phyloP scores from a whole-genome alignment of 345 rosid genomes.

The Arabis hirsuta region DNA sequence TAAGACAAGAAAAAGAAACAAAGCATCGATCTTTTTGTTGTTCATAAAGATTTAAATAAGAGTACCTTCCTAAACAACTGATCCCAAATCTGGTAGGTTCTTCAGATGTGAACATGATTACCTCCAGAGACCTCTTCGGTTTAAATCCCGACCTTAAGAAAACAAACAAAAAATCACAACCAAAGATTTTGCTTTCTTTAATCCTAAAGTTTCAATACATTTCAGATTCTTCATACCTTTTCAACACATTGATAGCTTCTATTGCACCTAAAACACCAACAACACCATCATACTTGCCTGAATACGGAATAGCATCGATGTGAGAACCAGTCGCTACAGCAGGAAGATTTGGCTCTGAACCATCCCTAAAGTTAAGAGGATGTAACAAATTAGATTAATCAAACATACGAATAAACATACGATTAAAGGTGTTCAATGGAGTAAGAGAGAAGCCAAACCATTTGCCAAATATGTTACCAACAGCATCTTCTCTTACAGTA shows the following conservation, averaged over 20 bases:
- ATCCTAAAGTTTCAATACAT: conserved; percentile 3
- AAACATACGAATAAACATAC: conserved; percentile 7
- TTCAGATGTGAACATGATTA: conserved; percentile 88
- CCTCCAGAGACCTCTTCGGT: conserved; percentile 85
- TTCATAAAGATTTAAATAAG: not conserved
- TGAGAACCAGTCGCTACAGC: conserved; percentile 94
- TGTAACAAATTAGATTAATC: not conserved
- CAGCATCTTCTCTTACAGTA: conserved; percentile 86
- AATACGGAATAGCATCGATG: conserved; percentile 95
- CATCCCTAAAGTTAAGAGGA: conserved; percentile 54
- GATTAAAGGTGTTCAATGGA: not conserved
- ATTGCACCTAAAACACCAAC: conserved; percentile 97
- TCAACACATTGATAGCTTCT: conserved; percentile 88
- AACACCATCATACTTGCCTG: conserved; percentile 96
- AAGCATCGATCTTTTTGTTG: not conserved
- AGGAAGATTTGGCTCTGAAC: conserved; percentile 68
- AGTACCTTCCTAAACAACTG: conserved; percentile 94
- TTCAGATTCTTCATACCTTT: conserved; percentile 55
- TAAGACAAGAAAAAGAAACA: conserved; percentile 14
- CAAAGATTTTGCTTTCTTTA: not conserved
- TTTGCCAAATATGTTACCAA: conserved; percentile 91
- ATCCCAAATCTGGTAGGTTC: conserved; percentile 98
- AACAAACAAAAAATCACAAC: not conserved
- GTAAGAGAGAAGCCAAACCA: conserved; percentile 56
- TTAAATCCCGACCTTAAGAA: conserved; percentile 74